Evolutionary conservation across 495 filamentous ascomycete species (phyloP), one percentile per base, ranked within the genome.

Genomic region (Penicillium argentinense): DNA sequence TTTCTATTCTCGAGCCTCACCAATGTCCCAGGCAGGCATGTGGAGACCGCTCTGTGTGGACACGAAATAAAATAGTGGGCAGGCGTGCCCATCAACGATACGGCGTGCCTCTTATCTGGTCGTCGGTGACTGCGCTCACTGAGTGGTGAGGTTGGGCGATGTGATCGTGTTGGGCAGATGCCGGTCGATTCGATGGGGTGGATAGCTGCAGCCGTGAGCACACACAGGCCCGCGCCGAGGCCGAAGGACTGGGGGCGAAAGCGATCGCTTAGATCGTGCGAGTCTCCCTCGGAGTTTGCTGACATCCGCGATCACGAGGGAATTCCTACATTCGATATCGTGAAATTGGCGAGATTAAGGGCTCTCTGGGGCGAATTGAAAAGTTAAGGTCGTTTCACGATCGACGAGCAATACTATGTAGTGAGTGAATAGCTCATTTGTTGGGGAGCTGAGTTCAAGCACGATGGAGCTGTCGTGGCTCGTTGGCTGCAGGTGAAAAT

Each of bases 371-470:
- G 5, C 12, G 33, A 36, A 21, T 19, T 36, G 2, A 36, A 11
- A 14, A 36, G 33, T 22, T 36, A 21, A 36, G 33, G 7, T 21
- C 33, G 33, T 36, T 36, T 36, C 33, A 36, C 12, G 33, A 36
- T 21, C 17, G 33, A 18, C 33, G 29, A 33, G 29, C 13, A 16
- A 30, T n/a, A 30, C 28, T n/a, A 30, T n/a, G 28, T 26, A n/a
- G 33, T 9, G n/a, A n/a, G n/a, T n/a, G n/a, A n/a, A n/a, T n/a
- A n/a, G n/a, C n/a, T n/a, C n/a, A n/a, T n/a, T n/a, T n/a, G n/a
- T n/a, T n/a, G n/a, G n/a, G n/a, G n/a, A 36, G 33, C 16, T 9
- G 3, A 9, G 9, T 16, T 19, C 3, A 18, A 33, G 17, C 9
- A 36, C 11, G 11, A 36, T 19, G 33, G 33, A 36, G 33, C 18